Percentiles rank a stretch among this genome's conserved stretches.
Conservation (phyloP, 2,329 filamentous ascomycete species). For the Trichoderma arundinaceum region DNA sequence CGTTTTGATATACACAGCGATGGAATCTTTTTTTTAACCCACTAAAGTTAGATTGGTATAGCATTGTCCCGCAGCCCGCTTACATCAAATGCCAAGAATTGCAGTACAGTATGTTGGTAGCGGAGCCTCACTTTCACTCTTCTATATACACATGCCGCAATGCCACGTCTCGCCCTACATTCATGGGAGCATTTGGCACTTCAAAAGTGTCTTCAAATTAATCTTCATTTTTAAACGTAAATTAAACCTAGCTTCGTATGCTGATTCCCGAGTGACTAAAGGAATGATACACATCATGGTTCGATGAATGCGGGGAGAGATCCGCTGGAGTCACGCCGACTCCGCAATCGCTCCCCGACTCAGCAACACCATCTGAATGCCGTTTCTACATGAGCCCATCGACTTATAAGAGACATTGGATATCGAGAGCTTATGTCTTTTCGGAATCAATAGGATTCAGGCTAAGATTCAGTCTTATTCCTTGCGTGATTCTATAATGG, state of each 20-base stretch:
- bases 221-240: too few species aligned
- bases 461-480: neutral
- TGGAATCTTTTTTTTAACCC: neutral
- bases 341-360: slow-evolving; percentile 13
- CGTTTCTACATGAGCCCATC: too few species aligned
- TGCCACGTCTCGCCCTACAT: neutral
- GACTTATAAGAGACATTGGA: neutral
- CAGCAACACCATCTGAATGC: neutral
- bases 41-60: neutral
- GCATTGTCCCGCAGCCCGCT: neutral
- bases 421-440: neutral
- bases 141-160: too few species aligned
- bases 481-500: slow-evolving; percentile 37
- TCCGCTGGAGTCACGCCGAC: slow-evolving; percentile 12
- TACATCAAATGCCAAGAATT: neutral
- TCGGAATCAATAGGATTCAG: neutral
- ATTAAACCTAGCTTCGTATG: too few species aligned
- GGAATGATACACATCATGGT: neutral
- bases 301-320: slow-evolving; percentile 21
- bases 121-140: neutral
- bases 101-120: neutral
- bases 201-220: too few species aligned
- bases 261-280: neutral
- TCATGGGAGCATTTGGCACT: too few species aligned
- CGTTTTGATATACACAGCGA: neutral